Percentiles rank a stretch among this genome's conserved stretches.
phyloP scores from a whole-genome alignment of 2,329 filamentous ascomycete genomes.

The Trichoderma hamatum region DNA sequence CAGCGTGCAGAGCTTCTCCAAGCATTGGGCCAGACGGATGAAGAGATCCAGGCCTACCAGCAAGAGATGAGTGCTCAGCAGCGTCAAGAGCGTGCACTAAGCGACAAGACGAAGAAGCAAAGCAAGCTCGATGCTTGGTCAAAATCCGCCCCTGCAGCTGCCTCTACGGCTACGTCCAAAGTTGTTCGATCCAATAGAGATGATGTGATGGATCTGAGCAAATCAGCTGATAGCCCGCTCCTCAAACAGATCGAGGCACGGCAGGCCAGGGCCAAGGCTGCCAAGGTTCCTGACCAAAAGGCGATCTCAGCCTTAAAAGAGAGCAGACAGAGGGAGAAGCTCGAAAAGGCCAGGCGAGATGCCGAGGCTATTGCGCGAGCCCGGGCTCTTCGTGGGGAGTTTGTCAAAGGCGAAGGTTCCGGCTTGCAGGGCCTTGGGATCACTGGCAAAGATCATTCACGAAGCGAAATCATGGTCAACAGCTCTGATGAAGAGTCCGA shows the following conservation, averaged over 20 bases:
- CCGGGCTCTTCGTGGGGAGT: conserved; percentile 50
- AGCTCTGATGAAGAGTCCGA: conserved; percentile 76
- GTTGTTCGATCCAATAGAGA: conserved; percentile 47
- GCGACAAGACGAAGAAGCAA: conserved; percentile 56
- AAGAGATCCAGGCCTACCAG: conserved; percentile 55
- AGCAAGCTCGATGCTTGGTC: conserved; percentile 65
- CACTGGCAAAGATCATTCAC: conserved; percentile 77
- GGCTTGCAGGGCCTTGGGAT: conserved; percentile 73
- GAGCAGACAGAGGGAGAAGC: conserved; percentile 73
- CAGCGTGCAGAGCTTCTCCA: conserved; percentile 82
- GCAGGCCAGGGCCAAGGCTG: conserved; percentile 35
- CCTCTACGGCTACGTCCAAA: conserved; percentile 32
- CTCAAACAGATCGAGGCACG: conserved; percentile 52
- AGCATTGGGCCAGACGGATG: conserved; percentile 62
- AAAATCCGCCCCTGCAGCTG: conserved; percentile 48
- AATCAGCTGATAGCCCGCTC: conserved; percentile 51
- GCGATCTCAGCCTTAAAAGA: conserved; percentile 60
- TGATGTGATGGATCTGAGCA: conserved; percentile 51
- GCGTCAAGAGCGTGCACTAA: conserved; percentile 32
- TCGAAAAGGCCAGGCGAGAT: conserved; percentile 73
- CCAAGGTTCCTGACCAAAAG: conserved; percentile 42
- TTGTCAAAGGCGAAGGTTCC: conserved; percentile 69
- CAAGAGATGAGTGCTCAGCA: conserved; percentile 39
- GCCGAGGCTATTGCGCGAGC: conserved; percentile 71
- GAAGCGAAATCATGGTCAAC: conserved; percentile 89